Evolutionary conservation across 2,329 filamentous ascomycete genomes (phyloP).

Genomic region (Exserohilum turcica): DNA sequence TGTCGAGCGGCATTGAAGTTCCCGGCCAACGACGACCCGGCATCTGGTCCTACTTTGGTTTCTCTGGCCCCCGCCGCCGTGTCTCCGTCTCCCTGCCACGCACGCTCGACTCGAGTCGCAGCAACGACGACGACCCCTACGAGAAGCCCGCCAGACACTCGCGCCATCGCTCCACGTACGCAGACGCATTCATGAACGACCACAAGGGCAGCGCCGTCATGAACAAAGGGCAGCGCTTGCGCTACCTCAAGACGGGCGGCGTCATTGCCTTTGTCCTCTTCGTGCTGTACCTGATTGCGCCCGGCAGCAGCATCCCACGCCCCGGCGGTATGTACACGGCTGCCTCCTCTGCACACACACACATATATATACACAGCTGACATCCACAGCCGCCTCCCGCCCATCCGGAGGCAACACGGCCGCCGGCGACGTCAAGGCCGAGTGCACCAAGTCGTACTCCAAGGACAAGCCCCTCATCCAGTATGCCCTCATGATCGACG

Average conservation of each 20-base stretch:
- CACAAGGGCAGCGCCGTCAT: conserved; percentile 58
- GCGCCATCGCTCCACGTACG: conserved; percentile 41
- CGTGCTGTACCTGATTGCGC: conserved; percentile 62
- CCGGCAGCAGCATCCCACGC: conserved; percentile 42
- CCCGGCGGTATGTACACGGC: conserved; percentile 25
- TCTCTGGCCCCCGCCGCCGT: conserved; percentile 56
- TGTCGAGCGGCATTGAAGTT: conserved; percentile 62
- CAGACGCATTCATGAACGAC: conserved; percentile 51
- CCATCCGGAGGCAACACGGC: conserved; percentile 50
- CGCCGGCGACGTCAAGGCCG: conserved; percentile 66
- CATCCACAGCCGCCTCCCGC: conserved; percentile 22
- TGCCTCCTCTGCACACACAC: neutral
- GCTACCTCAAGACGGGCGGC: conserved; percentile 66
- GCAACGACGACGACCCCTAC: conserved; percentile 50
- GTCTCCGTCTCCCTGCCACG: conserved; percentile 58
- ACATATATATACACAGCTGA: neutral
- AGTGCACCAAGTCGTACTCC: conserved; percentile 82
- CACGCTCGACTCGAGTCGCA: conserved; percentile 37
- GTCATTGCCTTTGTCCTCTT: conserved; percentile 63
- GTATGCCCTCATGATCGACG: conserved; percentile 98
- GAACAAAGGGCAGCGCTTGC: conserved; percentile 65
- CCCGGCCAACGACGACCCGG: conserved; percentile 52
- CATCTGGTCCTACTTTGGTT: conserved; percentile 61
- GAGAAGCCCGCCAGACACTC: conserved; percentile 55
- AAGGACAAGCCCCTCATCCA: conserved; percentile 92